Conservation (phyloP, 2,329 filamentous ascomycete species). For the Pseudodiploospora longispora region DNA sequence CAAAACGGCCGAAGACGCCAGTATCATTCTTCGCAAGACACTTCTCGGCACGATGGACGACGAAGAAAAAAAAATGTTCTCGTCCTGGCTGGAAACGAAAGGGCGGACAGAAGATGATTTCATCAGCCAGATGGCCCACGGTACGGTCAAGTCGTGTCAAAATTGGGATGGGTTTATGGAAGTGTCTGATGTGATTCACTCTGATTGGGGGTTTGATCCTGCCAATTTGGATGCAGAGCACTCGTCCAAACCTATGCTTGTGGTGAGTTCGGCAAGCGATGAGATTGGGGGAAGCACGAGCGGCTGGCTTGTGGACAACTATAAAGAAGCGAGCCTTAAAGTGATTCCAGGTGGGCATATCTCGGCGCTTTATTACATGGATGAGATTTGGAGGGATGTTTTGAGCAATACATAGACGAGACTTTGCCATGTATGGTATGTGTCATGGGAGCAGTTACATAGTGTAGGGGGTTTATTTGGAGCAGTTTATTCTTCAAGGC, state of each 20-base stretch:
- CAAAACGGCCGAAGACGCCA: constrained; percentile 9
- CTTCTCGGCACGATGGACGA: constrained; percentile 11
- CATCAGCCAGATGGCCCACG: constrained; percentile 5
- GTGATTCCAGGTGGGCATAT: constrained; percentile 14
- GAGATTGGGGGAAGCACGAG: constrained; percentile 13
- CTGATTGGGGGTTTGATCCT: constrained; percentile 16
- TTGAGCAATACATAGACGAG: no score
- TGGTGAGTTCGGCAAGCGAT: constrained; percentile 11
- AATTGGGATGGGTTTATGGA: constrained; percentile 18
- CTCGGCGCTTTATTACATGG: constrained; percentile 13
- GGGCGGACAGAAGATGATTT: constrained; percentile 7
- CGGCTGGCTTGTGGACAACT: constrained; percentile 13
- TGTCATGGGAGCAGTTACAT: no score
- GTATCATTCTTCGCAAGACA: constrained; percentile 8
- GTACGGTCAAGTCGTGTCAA: constrained; percentile 7
- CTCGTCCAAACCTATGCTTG: constrained; percentile 13
- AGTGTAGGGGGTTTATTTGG: no score
- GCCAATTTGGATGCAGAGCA: neutral
- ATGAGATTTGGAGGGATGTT: constrained; percentile 13
- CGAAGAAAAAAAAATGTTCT: constrained; percentile 8
- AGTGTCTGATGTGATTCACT: constrained; percentile 15
- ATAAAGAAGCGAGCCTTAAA: constrained; percentile 9
- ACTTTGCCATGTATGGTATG: no score
- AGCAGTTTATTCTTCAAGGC: no score
- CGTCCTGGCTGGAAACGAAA: constrained; percentile 4